phyloP scores from a whole-genome alignment of 495 filamentous ascomycete species.

The Aspergillus diversus region DNA sequence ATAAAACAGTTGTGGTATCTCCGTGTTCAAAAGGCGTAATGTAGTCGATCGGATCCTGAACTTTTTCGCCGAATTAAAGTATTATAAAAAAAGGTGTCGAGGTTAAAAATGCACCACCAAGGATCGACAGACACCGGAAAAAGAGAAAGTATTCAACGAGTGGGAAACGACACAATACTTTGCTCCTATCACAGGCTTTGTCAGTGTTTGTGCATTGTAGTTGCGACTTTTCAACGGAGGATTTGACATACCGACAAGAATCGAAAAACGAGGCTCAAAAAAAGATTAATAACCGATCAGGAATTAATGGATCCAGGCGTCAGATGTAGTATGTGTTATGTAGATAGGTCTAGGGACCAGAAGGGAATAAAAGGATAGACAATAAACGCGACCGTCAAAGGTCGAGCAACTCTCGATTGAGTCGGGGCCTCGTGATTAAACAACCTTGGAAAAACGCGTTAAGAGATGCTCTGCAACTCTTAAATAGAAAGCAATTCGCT shows the following conservation, averaged over 20 bases:
- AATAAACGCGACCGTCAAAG: slow-evolving; percentile 29
- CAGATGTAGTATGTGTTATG: slow-evolving; percentile 17
- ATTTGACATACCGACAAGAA: slow-evolving; percentile 19
- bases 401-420: slow-evolving; percentile 14
- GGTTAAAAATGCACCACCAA: slow-evolving; percentile 22
- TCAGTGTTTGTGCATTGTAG: slow-evolving; percentile 19
- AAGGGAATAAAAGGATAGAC: slow-evolving; percentile 19
- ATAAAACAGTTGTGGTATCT: slow-evolving; percentile 27
- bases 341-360: slow-evolving; percentile 8
- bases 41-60: slow-evolving; percentile 38
- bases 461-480: slow-evolving; percentile 54
- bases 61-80: slow-evolving; percentile 38
- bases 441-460: slow-evolving; percentile 24
- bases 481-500: slow-evolving; percentile 31
- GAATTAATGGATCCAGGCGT: slow-evolving; percentile 21
- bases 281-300: slow-evolving; percentile 22
- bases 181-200: slow-evolving; percentile 23
- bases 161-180: slow-evolving; percentile 19
- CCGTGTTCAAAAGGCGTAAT: slow-evolving; percentile 21
- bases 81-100: slow-evolving; percentile 35
- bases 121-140: slow-evolving; percentile 23
- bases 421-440: slow-evolving; percentile 13
- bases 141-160: slow-evolving; percentile 24
- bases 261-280: slow-evolving; percentile 18
- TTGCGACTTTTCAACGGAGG: not conserved